These are phyloP conservation scores for Pyrenochaeta sp. DNA, from an alignment of 2,329 filamentous ascomycete species.

Conservation along the genomic window DNA sequence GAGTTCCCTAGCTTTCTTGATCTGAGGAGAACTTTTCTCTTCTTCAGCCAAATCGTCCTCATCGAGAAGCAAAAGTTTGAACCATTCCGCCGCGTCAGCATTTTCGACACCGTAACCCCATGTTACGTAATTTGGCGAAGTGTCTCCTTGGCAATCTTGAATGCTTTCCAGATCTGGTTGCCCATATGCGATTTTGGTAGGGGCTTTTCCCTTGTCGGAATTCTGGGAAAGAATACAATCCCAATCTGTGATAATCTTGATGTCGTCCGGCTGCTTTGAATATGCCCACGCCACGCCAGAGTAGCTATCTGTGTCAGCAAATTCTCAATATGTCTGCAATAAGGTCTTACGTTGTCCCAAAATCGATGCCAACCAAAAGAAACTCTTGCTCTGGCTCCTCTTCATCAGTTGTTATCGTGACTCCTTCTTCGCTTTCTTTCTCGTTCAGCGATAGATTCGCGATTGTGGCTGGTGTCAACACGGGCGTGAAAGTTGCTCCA, in stretches of 20 bases:
- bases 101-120: constrained; percentile 11
- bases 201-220: constrained; percentile 6
- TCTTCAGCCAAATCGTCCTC: constrained; percentile 1
- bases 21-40: constrained; percentile 2
- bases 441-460: neutral
- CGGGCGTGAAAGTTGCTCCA: neutral
- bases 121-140: neutral
- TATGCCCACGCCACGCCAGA: constrained; percentile 40
- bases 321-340: neutral
- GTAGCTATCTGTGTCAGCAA: constrained; percentile 21
- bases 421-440: neutral
- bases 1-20: constrained; percentile 1
- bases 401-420: neutral
- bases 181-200: neutral
- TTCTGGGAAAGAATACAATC: neutral
- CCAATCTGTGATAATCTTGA: constrained; percentile 24
- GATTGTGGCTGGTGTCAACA: neutral
- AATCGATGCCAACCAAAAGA: constrained; percentile 40
- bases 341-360: constrained; percentile 40
- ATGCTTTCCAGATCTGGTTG: constrained; percentile 5
- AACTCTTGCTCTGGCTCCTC: neutral
- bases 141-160: constrained; percentile 15
- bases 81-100: constrained; percentile 13
- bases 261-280: constrained; percentile 8
- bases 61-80: constrained; percentile 21